Evolutionary conservation across 2,329 filamentous ascomycete genomes (phyloP), one percentile per base, ranked within the genome.

Genomic region (Karstenula rhodostoma): DNA sequence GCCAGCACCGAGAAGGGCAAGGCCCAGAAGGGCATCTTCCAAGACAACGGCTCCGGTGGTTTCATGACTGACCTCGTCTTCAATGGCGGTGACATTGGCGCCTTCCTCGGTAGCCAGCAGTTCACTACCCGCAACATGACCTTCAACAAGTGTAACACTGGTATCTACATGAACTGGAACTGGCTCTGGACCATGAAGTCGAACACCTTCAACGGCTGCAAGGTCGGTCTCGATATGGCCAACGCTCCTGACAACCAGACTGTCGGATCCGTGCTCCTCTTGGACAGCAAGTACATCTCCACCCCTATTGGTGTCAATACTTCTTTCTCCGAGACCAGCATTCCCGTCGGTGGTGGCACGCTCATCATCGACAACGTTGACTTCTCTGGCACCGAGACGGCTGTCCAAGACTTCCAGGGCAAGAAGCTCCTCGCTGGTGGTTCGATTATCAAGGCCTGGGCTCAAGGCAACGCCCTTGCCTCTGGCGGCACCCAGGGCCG

Each of bases 301-400:
- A 94, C 92, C 1, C 86, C 86, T 1, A 86, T 92, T 57, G 94
- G 91, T 67, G 84, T 97, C 71, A 87, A 87, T 68, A 94, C 93
- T 27, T 87, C 90, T 1, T 97, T 92, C 59, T 84, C 88, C 10
- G 91, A 90, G 80, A 84, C 85, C 67, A 87, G 85, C 57, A 84
- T 89, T 59, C 84, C 87, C 23, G 80, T 84, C 58, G 91, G 91
- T 68, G 94, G 93, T 72, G 92, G 92, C 62, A 92, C 91, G 15
- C 85, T 97, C 48, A 85, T 97, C 67, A 78, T 98, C 12, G 92
- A 97, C 80, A 97, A 97, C 68, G 92, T 96, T 35, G 93, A 97
- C 79, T 93, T 97, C 66, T 82, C 83, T 50, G 89, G 87, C 57
- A 87, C 91, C 56, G 83, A 85, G 7, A 83, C 86, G 25, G 92